Conservation (phyloP, 2,329 filamentous ascomycete genomes). For the Epichloe amarillans region DNA sequence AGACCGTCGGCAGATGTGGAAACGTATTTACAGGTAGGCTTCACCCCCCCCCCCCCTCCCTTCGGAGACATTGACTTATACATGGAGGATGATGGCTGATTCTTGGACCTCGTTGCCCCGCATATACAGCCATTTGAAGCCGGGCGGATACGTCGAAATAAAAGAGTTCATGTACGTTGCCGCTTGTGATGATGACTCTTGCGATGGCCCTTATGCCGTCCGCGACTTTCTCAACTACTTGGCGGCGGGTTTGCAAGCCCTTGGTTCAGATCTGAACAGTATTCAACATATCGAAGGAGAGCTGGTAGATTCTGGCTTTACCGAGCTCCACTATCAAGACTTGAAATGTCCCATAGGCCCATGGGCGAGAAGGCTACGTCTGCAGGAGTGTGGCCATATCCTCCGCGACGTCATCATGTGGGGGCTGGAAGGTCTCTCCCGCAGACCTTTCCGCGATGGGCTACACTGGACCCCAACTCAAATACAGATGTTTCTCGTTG, state of each 20-base stretch:
- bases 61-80: not conserved
- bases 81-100: not conserved
- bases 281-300: conserved; percentile 22
- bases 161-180: conserved; percentile 31
- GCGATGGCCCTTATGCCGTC: conserved; percentile 30
- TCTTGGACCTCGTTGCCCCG: not conserved
- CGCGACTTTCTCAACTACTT: conserved; percentile 32
- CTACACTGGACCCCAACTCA: conserved; percentile 27
- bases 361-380: conserved; percentile 30
- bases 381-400: conserved; percentile 32
- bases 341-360: conserved; percentile 35
- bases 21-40: conserved; percentile 28
- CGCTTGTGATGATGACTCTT: conserved; percentile 31
- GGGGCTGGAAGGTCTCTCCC: conserved; percentile 25
- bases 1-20: conserved; percentile 26
- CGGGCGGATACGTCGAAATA: conserved; percentile 37
- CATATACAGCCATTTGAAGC: conserved; percentile 31
- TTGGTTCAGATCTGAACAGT: conserved; percentile 30
- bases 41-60: not conserved
- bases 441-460: conserved; percentile 25
- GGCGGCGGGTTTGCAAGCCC: conserved; percentile 24
- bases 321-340: conserved; percentile 23
- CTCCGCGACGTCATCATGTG: conserved; percentile 29
- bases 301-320: conserved; percentile 29
- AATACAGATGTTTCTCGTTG: conserved; percentile 30